Evolutionary conservation across 148 eudicot genomes (phyloP).

Genomic region (Camellia japonica): DNA sequence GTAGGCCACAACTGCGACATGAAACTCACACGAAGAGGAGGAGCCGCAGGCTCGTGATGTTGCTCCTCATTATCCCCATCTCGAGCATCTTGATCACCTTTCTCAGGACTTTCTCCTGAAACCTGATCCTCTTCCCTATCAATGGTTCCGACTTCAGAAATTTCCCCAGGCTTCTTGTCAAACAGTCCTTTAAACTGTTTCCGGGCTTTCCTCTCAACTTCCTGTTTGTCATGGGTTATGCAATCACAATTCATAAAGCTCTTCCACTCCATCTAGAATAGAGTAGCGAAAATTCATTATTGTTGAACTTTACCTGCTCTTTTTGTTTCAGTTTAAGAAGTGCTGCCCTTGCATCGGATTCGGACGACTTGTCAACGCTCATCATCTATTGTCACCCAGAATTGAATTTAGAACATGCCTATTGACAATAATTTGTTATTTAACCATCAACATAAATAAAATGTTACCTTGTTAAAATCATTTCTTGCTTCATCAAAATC

Average conservation of each 20-base stretch:
- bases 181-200: slow-evolving; percentile 91
- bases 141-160: slow-evolving; percentile 60
- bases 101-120: slow-evolving; percentile 17
- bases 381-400: slow-evolving; percentile 59
- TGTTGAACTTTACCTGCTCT: slow-evolving; percentile 64
- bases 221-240: slow-evolving; percentile 42
- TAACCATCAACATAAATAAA: not conserved
- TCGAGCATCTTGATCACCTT: slow-evolving; percentile 25
- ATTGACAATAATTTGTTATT: not conserved
- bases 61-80: slow-evolving; percentile 28
- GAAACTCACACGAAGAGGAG: slow-evolving; percentile 27
- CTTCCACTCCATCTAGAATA: slow-evolving; percentile 2
- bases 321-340: slow-evolving; percentile 77
- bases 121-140: slow-evolving; percentile 29
- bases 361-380: slow-evolving; percentile 81
- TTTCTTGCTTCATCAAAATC: slow-evolving; percentile 88
- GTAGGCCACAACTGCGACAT: slow-evolving; percentile 49
- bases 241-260: not conserved
- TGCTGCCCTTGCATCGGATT: slow-evolving; percentile 83
- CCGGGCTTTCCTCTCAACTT: slow-evolving; percentile 63
- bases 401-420: slow-evolving; percentile 14
- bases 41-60: slow-evolving; percentile 33
- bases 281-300: not conserved
- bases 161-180: slow-evolving; percentile 84
- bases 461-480: slow-evolving; percentile 79